These are phyloP conservation scores for Colletotrichum euphorbiae DNA, from an alignment of 2,329 filamentous ascomycete species.

Conservation along the genomic window DNA sequence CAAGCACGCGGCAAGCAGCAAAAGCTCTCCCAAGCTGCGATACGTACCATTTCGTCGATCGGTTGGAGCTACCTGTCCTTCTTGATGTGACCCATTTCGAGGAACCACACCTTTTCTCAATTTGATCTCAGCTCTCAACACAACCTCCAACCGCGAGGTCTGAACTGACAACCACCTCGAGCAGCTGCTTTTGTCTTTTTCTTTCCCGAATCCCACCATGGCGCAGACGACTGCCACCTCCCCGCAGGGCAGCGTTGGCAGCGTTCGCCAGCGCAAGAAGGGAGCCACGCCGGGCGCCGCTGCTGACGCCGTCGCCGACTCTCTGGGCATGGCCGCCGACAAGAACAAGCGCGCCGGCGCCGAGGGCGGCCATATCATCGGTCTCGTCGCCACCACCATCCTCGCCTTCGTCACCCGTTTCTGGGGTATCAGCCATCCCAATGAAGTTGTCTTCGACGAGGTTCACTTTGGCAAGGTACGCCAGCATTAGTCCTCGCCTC, in stretches of 20 bases:
- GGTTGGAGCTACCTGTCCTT: conserved; percentile 39
- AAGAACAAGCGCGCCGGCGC: conserved; percentile 57
- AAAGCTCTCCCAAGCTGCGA: conserved; percentile 19
- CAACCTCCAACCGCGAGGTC: conserved; percentile 16
- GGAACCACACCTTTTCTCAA: conserved; percentile 4
- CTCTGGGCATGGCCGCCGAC: conserved; percentile 56
- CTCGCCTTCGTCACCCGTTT: conserved; percentile 93
- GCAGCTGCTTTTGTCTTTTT: conserved; percentile 35
- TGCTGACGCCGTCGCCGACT: conserved; percentile 63
- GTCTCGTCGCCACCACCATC: conserved; percentile 79
- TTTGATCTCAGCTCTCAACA: conserved; percentile 9
- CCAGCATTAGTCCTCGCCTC: conserved; percentile 23
- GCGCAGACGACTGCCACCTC: conserved; percentile 55
- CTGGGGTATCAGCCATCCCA: conserved; percentile 94
- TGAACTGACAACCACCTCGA: conserved; percentile 27
- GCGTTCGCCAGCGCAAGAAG: conserved; percentile 71
- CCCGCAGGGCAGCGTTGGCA: conserved; percentile 68
- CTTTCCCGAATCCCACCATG: conserved; percentile 51
- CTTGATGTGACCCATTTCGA: conserved; percentile 19
- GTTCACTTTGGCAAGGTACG: conserved; percentile 99
- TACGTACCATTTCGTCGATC: conserved; percentile 32
- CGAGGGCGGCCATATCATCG: conserved; percentile 89
- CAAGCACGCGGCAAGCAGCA: conserved; percentile 2
- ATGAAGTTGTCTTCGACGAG: conserved; percentile 98
- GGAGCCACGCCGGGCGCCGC: conserved; percentile 52